Evolutionary conservation across 768 basidiomycete genomes (phyloP), one percentile per base, ranked within the genome.

Genomic region (Botryobasidium botryosum): DNA sequence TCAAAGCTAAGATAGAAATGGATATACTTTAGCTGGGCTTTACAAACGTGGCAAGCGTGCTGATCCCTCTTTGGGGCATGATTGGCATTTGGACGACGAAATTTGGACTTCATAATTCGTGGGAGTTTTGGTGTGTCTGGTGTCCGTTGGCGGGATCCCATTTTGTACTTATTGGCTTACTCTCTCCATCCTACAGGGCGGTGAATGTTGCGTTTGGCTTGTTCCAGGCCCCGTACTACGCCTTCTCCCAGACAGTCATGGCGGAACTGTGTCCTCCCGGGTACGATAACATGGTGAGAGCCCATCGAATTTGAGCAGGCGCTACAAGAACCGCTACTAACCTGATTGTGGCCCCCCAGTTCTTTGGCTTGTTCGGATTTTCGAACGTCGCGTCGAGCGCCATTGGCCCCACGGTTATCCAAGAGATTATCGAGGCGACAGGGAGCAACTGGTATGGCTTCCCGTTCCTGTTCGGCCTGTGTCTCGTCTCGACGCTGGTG

Each of bases 141-240:
- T n/a, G n/a, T n/a, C n/a, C n/a, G n/a, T n/a, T n/a, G n/a, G n/a
- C n/a, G n/a, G n/a, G n/a, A n/a, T n/a, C n/a, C n/a, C n/a, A n/a
- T n/a, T n/a, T n/a, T n/a, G n/a, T n/a, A n/a, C n/a, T n/a, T n/a
- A n/a, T n/a, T n/a, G n/a, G n/a, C n/a, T n/a, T n/a, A n/a, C n/a
- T n/a, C n/a, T n/a, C n/a, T n/a, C n/a, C n/a, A 76, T 74, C 72
- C 4, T 87, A 86, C 62, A n/a, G n/a, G n/a, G n/a, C n/a, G n/a
- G n/a, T n/a, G n/a, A 85, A 84, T 47, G 65, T 83, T 40, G 60
- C 84, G 2, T 82, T 79, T 52, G 82, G 83, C 12, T 60, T 86
- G 6, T 84, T 84, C 67, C 79, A 86, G 62, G 79, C 79, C 1
- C 85, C 85, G 0, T 90, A 85, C 61, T 88, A 83, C 56, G 81